Conservation (phyloP, 495 filamentous ascomycete species). For the Aspergillus asperescens region DNA sequence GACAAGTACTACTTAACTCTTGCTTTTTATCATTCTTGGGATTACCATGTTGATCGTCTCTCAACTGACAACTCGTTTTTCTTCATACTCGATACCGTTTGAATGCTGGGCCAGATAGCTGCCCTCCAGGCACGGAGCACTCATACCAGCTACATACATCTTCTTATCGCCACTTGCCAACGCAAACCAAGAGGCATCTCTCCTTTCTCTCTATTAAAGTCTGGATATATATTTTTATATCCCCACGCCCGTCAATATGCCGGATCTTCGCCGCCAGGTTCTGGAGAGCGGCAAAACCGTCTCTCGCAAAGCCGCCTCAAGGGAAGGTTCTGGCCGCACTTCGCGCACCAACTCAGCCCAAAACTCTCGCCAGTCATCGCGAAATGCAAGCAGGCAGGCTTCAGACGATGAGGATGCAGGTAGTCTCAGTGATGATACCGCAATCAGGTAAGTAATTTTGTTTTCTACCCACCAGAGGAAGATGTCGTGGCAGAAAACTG, state of each 20-base stretch:
- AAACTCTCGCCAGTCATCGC: constrained; percentile 56
- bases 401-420: constrained; percentile 76
- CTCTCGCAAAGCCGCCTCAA: constrained; percentile 79
- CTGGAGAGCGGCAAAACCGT: constrained; percentile 83
- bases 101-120: constrained; percentile 8
- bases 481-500: constrained; percentile 13
- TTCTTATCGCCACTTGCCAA: neutral
- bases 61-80: constrained; percentile 15
- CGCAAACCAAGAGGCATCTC: neutral
- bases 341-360: constrained; percentile 60
- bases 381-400: constrained; percentile 48
- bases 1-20: neutral
- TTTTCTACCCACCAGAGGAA: constrained; percentile 6
- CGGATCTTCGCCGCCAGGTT: constrained; percentile 70
- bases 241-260: constrained; percentile 27
- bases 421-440: constrained; percentile 62
- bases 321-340: constrained; percentile 58
- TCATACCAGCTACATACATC: neutral
- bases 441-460: constrained; percentile 53
- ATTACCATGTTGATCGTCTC: constrained; percentile 30
- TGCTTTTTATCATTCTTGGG: neutral
- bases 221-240: neutral
- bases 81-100: constrained; percentile 13
- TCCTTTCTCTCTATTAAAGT: neutral
- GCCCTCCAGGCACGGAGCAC: neutral